phyloP scores from a whole-genome alignment of 768 basidiomycete species.

The Coprinopsis sp. region DNA sequence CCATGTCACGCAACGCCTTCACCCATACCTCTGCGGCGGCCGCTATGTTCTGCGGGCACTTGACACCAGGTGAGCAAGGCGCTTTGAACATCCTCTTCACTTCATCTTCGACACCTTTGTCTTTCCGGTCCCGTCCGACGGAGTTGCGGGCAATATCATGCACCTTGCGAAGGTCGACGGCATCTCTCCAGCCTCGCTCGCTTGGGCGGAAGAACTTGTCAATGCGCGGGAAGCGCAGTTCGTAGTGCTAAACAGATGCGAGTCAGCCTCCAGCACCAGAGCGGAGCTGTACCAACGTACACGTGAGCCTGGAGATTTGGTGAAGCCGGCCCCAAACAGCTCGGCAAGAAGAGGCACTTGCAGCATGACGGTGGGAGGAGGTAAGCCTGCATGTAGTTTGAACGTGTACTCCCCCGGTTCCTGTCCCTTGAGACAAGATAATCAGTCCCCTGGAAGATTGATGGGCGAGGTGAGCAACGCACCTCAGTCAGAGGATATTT shows the following conservation, averaged over 20 bases:
- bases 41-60: slow-evolving; percentile 35
- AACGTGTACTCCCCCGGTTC: background rate
- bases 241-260: slow-evolving; percentile 55
- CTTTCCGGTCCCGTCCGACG: slow-evolving; percentile 46
- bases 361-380: slow-evolving; percentile 55
- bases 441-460: background rate
- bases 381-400: slow-evolving; percentile 13
- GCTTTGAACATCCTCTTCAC: slow-evolving; percentile 33
- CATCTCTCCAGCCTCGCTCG: slow-evolving; percentile 66
- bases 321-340: slow-evolving; percentile 79
- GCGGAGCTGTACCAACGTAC: slow-evolving; percentile 37
- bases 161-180: slow-evolving; percentile 42
- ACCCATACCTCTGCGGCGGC: slow-evolving; percentile 37
- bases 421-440: background rate
- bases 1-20: slow-evolving; percentile 26
- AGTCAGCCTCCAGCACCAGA: slow-evolving; percentile 4
- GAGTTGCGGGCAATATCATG: slow-evolving; percentile 51
- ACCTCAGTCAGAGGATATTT: slow-evolving; percentile 19
- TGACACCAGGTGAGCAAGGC: slow-evolving; percentile 33
- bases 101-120: slow-evolving; percentile 49
- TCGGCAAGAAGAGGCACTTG: slow-evolving; percentile 63
- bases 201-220: slow-evolving; percentile 57
- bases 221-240: slow-evolving; percentile 79
- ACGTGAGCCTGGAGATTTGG: slow-evolving; percentile 49
- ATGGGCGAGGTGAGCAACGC: background rate